These are phyloP conservation scores for Termitomyces heimii DNA, from an alignment of 768 basidiomycete genomes.

Conservation along the genomic window DNA sequence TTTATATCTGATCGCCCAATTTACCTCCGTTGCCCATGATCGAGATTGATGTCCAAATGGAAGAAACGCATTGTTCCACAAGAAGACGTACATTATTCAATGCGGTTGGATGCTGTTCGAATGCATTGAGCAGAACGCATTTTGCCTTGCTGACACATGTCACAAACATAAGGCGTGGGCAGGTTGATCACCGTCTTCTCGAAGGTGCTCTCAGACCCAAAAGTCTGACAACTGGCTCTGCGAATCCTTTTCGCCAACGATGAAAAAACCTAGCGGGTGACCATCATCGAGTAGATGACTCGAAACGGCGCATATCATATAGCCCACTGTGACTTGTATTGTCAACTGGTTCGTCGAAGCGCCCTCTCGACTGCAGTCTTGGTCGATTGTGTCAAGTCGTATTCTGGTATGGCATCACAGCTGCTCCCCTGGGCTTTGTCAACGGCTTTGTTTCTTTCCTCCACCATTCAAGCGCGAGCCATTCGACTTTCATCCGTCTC, in stretches of 20 bases:
- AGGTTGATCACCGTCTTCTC: background rate
- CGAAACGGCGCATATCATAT: no score
- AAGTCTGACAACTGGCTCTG: background rate
- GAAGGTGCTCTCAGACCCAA: background rate
- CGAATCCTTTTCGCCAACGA: background rate
- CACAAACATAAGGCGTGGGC: background rate
- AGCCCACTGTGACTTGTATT: background rate
- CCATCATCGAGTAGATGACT: background rate
- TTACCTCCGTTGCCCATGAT: background rate
- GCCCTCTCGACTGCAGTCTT: background rate
- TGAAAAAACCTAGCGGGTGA: background rate
- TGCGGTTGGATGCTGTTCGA: background rate
- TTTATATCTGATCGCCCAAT: background rate
- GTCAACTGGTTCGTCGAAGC: background rate
- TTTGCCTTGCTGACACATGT: background rate
- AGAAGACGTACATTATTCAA: background rate
- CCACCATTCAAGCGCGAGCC: background rate
- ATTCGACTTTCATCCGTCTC: background rate
- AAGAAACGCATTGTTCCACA: background rate
- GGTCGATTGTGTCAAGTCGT: background rate
- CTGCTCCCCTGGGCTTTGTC: background rate
- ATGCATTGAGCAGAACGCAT: background rate
- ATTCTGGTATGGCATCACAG: background rate
- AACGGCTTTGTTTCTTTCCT: background rate
- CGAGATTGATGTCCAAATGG: background rate